Evolutionary conservation across 345 rosid species (phyloP).

Genomic region (Eucalyptus sideroxylon): DNA sequence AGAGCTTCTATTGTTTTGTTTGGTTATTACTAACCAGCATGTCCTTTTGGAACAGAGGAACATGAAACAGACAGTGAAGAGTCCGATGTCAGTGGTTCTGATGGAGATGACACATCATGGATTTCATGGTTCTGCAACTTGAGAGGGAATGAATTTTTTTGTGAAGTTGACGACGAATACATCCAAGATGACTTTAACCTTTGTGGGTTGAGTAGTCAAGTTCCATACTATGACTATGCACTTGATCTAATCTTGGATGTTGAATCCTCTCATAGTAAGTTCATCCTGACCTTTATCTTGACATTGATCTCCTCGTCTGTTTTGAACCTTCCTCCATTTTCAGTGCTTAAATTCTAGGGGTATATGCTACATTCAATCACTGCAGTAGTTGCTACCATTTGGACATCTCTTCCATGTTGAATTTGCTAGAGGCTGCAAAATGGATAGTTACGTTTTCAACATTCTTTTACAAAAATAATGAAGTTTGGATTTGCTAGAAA

Average conservation of each 20-base stretch:
- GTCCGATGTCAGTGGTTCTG: slow-evolving; percentile 83
- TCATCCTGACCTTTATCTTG: background rate
- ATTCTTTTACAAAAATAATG: background rate
- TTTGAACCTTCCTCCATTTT: background rate
- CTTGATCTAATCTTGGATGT: slow-evolving; percentile 88
- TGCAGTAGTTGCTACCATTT: background rate
- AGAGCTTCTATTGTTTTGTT: background rate
- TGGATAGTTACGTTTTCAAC: background rate
- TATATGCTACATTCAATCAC: background rate
- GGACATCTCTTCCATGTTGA: background rate
- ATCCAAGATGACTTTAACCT: slow-evolving; percentile 96
- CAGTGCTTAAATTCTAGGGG: background rate
- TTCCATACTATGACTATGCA: slow-evolving; percentile 90
- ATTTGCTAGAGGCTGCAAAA: background rate
- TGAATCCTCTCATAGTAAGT: slow-evolving; percentile 88
- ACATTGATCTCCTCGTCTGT: background rate
- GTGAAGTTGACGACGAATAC: slow-evolving; percentile 96
- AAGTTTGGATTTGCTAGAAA: background rate
- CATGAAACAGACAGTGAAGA: slow-evolving; percentile 77
- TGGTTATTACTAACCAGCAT: background rate
- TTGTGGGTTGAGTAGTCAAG: slow-evolving; percentile 94
- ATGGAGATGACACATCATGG: slow-evolving; percentile 94
- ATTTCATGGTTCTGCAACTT: slow-evolving; percentile 98
- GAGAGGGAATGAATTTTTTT: slow-evolving; percentile 91
- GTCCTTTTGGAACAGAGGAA: slow-evolving; percentile 32